Conservation (phyloP, 2,329 filamentous ascomycete genomes). For the Byssoonygena ceratinophila region DNA sequence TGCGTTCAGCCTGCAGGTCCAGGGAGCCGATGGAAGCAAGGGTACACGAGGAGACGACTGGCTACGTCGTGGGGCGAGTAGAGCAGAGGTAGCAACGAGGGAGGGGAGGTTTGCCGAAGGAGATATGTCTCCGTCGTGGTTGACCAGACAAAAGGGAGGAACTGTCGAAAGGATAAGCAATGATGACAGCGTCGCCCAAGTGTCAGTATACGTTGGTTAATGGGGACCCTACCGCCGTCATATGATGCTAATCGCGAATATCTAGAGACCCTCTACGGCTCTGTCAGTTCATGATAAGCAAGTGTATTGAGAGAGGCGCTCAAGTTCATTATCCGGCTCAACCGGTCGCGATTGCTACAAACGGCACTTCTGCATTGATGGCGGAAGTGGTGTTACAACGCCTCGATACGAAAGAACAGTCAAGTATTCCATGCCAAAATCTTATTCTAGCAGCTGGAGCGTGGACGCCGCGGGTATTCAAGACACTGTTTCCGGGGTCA, state of each 20-base stretch:
- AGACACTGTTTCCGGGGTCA: conserved; percentile 51
- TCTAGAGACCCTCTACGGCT: conserved; percentile 55
- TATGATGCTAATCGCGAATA: background rate
- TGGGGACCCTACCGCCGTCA: background rate
- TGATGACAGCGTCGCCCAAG: conserved; percentile 52
- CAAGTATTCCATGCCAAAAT: conserved; percentile 48
- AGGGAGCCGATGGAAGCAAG: conserved; percentile 28
- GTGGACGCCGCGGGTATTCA: conserved; percentile 60
- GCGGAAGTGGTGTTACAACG: conserved; percentile 44
- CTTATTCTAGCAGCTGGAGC: conserved; percentile 59
- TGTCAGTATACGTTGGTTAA: conserved; percentile 40
- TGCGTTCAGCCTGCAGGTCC: conserved; percentile 45
- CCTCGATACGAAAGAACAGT: conserved; percentile 23
- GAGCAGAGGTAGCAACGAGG: conserved; percentile 44
- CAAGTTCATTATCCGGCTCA: conserved; percentile 54
- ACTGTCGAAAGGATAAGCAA: conserved; percentile 52
- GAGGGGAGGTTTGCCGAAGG: conserved; percentile 28
- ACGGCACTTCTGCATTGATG: conserved; percentile 41
- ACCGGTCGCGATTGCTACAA: conserved; percentile 44
- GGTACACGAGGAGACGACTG: conserved; percentile 51
- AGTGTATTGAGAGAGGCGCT: conserved; percentile 51
- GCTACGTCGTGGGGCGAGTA: conserved; percentile 53
- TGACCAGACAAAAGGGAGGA: conserved; percentile 47
- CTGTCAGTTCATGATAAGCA: conserved; percentile 53
- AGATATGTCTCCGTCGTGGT: conserved; percentile 44